A percentile compares a stretch with the other conserved stretches of the same genome.
Evolutionary conservation across 768 basidiomycete genomes (phyloP).

Genomic region (Leccinum barrowsii): DNA sequence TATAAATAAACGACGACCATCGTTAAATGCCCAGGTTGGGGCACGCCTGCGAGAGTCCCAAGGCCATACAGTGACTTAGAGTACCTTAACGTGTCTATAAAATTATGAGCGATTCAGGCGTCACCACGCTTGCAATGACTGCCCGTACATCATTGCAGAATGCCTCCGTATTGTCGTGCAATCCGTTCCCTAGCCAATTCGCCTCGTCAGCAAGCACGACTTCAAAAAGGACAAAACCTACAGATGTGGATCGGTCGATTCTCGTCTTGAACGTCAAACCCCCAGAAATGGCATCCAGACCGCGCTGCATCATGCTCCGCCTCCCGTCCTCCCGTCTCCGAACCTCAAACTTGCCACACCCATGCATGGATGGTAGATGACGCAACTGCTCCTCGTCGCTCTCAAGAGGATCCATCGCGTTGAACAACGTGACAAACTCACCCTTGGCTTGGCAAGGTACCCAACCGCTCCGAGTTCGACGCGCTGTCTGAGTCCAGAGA

Average conservation of each 20-base stretch:
- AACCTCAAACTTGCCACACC: conserved; percentile 54
- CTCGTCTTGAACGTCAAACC: conserved; percentile 43
- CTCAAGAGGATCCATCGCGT: conserved; percentile 54
- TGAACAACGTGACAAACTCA: conserved; percentile 67
- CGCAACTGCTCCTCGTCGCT: conserved; percentile 41
- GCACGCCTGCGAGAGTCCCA: no score
- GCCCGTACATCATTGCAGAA: no score
- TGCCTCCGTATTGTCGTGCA: conserved; percentile 41
- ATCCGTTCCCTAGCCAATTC: conserved; percentile 37
- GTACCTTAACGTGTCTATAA: no score
- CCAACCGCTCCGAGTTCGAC: conserved; percentile 73
- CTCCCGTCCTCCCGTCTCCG: conserved; percentile 47
- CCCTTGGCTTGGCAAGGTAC: conserved; percentile 65
- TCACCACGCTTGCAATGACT: no score
- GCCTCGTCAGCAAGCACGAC: neutral
- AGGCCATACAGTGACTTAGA: no score
- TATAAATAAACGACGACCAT: no score
- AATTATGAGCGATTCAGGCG: no score
- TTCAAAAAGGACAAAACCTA: conserved; percentile 26
- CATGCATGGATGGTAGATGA: conserved; percentile 55
- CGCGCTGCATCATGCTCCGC: conserved; percentile 54
- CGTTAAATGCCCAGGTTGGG: no score
- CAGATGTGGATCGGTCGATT: conserved; percentile 35
- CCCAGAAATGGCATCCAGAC: conserved; percentile 51
- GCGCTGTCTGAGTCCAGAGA: conserved; percentile 61